A percentile compares a stretch with the other conserved stretches of the same genome.
phyloP scores from a whole-genome alignment of 768 basidiomycete genomes.

The Psilocybe sp. region DNA sequence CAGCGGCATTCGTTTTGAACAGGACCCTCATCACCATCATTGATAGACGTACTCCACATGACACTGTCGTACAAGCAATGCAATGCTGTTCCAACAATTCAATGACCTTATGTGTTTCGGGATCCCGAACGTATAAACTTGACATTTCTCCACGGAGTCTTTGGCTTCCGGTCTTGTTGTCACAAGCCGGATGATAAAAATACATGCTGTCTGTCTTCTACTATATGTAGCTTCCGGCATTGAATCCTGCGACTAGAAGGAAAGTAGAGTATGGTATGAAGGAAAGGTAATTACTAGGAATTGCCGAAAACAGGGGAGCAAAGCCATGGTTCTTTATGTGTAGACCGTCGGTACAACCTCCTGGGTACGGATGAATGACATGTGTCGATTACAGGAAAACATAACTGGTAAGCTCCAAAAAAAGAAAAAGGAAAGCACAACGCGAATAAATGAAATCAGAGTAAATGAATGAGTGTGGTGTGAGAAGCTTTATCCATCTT shows the following conservation, averaged over 20 bases:
- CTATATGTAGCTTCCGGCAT: constrained; percentile 47
- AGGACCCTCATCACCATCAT: constrained; percentile 79
- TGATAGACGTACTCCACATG: constrained; percentile 24
- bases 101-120: background rate
- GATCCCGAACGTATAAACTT: background rate
- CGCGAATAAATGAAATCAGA: constrained; percentile 15
- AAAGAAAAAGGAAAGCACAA: constrained; percentile 14
- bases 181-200: constrained; percentile 39
- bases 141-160: constrained; percentile 10
- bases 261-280: constrained; percentile 35
- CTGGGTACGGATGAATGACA: constrained; percentile 35
- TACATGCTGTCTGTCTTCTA: constrained; percentile 53
- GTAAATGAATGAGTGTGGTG: constrained; percentile 21
- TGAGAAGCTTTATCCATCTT: constrained; percentile 29
- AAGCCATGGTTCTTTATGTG: constrained; percentile 36
- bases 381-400: constrained; percentile 17
- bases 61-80: constrained; percentile 16
- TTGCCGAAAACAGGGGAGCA: constrained; percentile 22
- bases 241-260: constrained; percentile 43
- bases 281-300: constrained; percentile 21
- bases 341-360: constrained; percentile 40
- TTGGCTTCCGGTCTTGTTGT: constrained; percentile 15
- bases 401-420: constrained; percentile 18
- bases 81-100: background rate
- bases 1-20: constrained; percentile 90